Base-by-base conservation (phyloP, 352 stramenopile species). In the Globisporangium irregulare region DNA sequence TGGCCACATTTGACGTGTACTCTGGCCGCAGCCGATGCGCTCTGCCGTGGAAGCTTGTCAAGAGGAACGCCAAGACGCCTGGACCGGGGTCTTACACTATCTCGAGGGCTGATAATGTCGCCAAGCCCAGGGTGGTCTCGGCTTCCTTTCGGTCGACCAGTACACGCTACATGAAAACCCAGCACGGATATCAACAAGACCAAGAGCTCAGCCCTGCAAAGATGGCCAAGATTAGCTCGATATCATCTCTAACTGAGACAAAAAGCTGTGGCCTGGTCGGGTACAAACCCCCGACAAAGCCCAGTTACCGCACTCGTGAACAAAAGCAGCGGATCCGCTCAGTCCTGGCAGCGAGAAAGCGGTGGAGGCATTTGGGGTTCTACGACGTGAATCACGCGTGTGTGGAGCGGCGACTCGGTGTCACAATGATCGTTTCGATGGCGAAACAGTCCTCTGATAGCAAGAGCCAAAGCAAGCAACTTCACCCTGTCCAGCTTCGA, bases 61-160 rank as follows among this genome's bases (percentile, higher is more conserved):
- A 59, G 18, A 27, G 36, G 27, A 12, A 29, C 15, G 3, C 18
- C 8, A 43, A 18, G 24, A 32, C 51, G 6, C 41, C 59, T 43
- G 75, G 73, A 14, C 71, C 76, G 7, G 76, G 73, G 4, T 38
- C 76, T 10, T 82, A 79, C 58, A 66, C 38, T 50, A 58, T 70
- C 7, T 59, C 74, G 14, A 73, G 56, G 3, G 76, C 73, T 14
- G 68, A 76, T 32, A 54, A 10, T 20, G 29, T 78, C 53, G 51
- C 70, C 9, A 77, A 74, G 32, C 59, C 69, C 18, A 67, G 64
- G 25, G 36, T 54, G 24, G 36, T 67, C 20, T 63, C 67, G 18
- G 55, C 66, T 9, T 51, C 27, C n/a, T 64, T 69, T 43, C 57
- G 9, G 10, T 8, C 50, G 5, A 22, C 20, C n/a, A 32, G 38